Percentiles rank a stretch among this genome's conserved stretches.
phyloP scores from a whole-genome alignment of 2,329 filamentous ascomycete species.

The Pseudopithomyces chartarum region DNA sequence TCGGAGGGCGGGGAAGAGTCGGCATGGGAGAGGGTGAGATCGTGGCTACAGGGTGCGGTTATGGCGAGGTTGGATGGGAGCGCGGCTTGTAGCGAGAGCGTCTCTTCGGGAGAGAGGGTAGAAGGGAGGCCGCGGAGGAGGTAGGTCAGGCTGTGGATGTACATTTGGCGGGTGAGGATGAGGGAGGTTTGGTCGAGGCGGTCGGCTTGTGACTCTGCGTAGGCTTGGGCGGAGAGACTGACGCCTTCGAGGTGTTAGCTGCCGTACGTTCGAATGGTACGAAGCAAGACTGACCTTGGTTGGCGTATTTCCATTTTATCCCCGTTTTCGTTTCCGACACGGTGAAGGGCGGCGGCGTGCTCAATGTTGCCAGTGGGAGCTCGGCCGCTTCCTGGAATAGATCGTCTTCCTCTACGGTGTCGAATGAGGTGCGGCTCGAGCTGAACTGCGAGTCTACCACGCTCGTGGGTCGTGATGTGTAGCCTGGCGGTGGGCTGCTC shows the following conservation, averaged over 20 bases:
- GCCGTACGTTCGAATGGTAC: not conserved
- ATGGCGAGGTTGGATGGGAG: constrained; percentile 47
- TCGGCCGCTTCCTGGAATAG: constrained; percentile 31
- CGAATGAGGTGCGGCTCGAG: constrained; percentile 19
- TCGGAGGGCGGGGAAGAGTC: constrained; percentile 19
- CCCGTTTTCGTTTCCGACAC: constrained; percentile 43
- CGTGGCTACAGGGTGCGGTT: constrained; percentile 18
- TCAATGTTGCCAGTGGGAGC: constrained; percentile 27
- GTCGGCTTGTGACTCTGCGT: constrained; percentile 50
- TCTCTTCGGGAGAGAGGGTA: constrained; percentile 62
- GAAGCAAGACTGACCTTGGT: constrained; percentile 47
- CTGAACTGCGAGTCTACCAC: constrained; percentile 12
- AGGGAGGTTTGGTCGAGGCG: constrained; percentile 40
- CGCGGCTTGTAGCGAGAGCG: constrained; percentile 56
- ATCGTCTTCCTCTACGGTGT: constrained; percentile 25
- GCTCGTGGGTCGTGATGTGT: constrained; percentile 33
- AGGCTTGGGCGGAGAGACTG: constrained; percentile 52
- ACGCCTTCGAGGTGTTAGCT: constrained; percentile 45
- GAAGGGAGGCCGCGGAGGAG: constrained; percentile 66
- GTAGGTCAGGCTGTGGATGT: constrained; percentile 67
- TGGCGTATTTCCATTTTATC: constrained; percentile 59
- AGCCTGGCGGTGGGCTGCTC: constrained; percentile 45
- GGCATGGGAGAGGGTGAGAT: constrained; percentile 19
- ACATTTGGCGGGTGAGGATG: constrained; percentile 64
- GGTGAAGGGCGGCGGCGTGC: constrained; percentile 24